Evolutionary conservation across 2,329 filamentous ascomycete genomes (phyloP).

Genomic region (Apiospora pterosperma): DNA sequence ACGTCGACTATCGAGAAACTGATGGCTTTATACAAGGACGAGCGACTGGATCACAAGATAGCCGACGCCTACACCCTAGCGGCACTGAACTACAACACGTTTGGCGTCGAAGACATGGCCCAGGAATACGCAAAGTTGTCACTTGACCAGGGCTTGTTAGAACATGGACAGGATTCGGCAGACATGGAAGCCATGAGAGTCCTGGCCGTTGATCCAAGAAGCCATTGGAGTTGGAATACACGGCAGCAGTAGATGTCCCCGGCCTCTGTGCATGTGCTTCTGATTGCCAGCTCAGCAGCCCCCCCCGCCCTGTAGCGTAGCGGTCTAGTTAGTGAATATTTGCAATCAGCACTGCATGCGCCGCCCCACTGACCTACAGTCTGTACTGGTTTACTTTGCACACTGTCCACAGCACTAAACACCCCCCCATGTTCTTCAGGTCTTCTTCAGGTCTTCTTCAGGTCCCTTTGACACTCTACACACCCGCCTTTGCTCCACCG

Average conservation of each 20-base stretch:
- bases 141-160: constrained; percentile 29
- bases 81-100: constrained; percentile 34
- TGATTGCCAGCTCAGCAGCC: background rate
- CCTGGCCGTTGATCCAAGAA: constrained; percentile 23
- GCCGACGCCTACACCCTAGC: constrained; percentile 35
- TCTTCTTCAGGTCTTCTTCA: no score
- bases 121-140: constrained; percentile 30
- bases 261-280: background rate
- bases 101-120: constrained; percentile 25
- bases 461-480: background rate
- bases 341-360: background rate
- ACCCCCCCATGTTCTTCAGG: background rate
- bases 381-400: no score
- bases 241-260: background rate
- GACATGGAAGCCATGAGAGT: constrained; percentile 31
- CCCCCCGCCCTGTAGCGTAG: background rate
- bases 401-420: background rate
- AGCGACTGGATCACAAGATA: constrained; percentile 34
- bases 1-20: constrained; percentile 26
- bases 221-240: constrained; percentile 23
- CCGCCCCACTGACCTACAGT: no score
- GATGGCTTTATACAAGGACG: constrained; percentile 28
- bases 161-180: constrained; percentile 29
- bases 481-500: background rate
- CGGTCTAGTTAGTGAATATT: background rate